Evolutionary conservation across 257 asterid species (phyloP).

Genomic region (Fraxinus excelsior): DNA sequence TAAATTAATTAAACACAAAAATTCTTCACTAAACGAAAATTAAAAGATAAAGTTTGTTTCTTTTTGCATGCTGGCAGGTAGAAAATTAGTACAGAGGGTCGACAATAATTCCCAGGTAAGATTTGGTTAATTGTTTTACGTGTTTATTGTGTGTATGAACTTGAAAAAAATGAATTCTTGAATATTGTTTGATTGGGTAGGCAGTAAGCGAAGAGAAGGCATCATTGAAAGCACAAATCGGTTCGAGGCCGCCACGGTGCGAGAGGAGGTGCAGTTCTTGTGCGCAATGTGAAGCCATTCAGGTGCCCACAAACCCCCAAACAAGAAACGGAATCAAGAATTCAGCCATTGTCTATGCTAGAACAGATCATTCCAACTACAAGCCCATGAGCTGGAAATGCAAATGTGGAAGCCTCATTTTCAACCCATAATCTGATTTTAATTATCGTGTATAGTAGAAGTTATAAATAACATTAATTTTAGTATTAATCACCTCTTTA

Average conservation of each 20-base stretch:
- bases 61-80: slow-evolving; percentile 47
- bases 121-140: background rate
- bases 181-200: slow-evolving; percentile 4
- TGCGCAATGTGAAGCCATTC: slow-evolving; percentile 77
- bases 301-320: slow-evolving; percentile 74
- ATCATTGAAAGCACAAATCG: slow-evolving; percentile 49
- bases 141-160: too few species aligned
- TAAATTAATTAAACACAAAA: slow-evolving; percentile 7
- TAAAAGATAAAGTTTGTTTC: slow-evolving; percentile 1
- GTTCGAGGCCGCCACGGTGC: slow-evolving; percentile 87
- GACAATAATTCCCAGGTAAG: slow-evolving; percentile 43
- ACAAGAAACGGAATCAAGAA: slow-evolving; percentile 30
- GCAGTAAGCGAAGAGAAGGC: slow-evolving; percentile 25
- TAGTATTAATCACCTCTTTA: too few species aligned
- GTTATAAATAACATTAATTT: too few species aligned
- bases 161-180: background rate
- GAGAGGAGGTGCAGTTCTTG: slow-evolving; percentile 63
- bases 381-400: slow-evolving; percentile 98
- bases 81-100: slow-evolving; percentile 30
- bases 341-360: slow-evolving; percentile 20
- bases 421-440: slow-evolving; percentile 51
- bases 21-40: background rate
- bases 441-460: too few species aligned
- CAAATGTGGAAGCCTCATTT: slow-evolving; percentile 76
- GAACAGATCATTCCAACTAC: slow-evolving; percentile 53